phyloP scores from a whole-genome alignment of 2,329 filamentous ascomycete species.

The Aspergillus ochraceus region DNA sequence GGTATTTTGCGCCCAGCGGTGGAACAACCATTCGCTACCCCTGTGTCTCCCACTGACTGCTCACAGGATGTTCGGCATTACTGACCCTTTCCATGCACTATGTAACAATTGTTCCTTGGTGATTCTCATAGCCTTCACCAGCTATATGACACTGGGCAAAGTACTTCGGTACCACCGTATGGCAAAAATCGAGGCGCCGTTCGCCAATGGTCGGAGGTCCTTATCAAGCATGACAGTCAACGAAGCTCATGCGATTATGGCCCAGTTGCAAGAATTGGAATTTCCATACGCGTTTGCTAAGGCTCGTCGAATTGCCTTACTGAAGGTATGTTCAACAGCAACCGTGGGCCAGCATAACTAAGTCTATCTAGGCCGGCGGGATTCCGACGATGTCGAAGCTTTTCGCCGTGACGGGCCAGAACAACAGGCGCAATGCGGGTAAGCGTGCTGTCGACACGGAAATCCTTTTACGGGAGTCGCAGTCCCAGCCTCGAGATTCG shows the following conservation, averaged over 20 bases:
- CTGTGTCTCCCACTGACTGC: no score
- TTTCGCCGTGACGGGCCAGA: conserved; percentile 48
- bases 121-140: background rate
- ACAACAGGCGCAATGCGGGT: conserved; percentile 42
- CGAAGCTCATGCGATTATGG: conserved; percentile 30
- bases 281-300: conserved; percentile 32
- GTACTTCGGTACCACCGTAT: conserved; percentile 4
- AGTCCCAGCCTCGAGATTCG: conserved; percentile 35
- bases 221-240: conserved; percentile 33
- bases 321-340: conserved; percentile 22
- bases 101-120: background rate
- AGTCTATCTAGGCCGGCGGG: conserved; percentile 41
- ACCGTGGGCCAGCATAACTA: no score
- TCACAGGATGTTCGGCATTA: background rate
- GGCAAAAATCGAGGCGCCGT: conserved; percentile 1
- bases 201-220: background rate
- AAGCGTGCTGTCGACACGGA: conserved; percentile 53
- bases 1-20: no score
- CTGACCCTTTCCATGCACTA: background rate
- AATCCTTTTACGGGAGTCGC: conserved; percentile 46
- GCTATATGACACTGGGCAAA: conserved; percentile 1
- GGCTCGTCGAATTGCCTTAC: conserved; percentile 24
- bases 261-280: conserved; percentile 31
- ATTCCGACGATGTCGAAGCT: conserved; percentile 52
- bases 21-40: no score